Base-by-base conservation (phyloP, 768 basidiomycete genomes). In the Boletus fagicola region DNA sequence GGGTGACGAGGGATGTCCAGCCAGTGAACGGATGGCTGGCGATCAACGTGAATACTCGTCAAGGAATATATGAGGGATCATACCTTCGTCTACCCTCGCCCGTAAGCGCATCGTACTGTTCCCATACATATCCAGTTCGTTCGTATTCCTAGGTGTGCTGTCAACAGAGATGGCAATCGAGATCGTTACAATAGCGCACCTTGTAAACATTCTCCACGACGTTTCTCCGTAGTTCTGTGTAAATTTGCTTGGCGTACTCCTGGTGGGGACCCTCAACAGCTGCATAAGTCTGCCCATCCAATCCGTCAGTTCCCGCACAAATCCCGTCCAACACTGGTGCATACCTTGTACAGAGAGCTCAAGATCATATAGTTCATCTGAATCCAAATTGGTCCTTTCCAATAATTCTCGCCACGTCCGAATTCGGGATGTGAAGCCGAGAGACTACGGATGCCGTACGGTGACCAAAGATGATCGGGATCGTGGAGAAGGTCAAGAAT, bases 331-430 rank as follows among this genome's bases (percentile, higher is more conserved):
- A 26, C 5, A 39, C 31, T 22, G 12, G 18, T 3, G 9, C 75
- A 54, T 30, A 90, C 92, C 73, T 87, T 89, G 68, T 92, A 78
- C 56, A 98, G 74, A 13, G 93, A 83, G 28, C 83, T 79, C 51
- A 98, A 76, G 16, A 88, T 86, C 59, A 98, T 80, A 68, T 94
- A 98, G 73, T 98, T 98, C 90, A 98, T 95, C 71, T 93, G 95
- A 38, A 97, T 82, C 95, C 95, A 98, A 49, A 98, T 89, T 3
- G 95, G 92, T 1, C 96, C 94, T 65, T 88, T 88, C 95, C 95
- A 98, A 72, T 98, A 98, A 75, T 98, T 92, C 73, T 98, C 95
- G 47, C 89, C 96, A 64, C 83, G 76, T 15, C 94, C 95, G 65
- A 94, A 98, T 49, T 91, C 83, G n/a, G 88, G 84, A 68, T 98